Base-by-base conservation (phyloP, 2,329 filamentous ascomycete genomes). In the Rachicladosporium sp. region DNA sequence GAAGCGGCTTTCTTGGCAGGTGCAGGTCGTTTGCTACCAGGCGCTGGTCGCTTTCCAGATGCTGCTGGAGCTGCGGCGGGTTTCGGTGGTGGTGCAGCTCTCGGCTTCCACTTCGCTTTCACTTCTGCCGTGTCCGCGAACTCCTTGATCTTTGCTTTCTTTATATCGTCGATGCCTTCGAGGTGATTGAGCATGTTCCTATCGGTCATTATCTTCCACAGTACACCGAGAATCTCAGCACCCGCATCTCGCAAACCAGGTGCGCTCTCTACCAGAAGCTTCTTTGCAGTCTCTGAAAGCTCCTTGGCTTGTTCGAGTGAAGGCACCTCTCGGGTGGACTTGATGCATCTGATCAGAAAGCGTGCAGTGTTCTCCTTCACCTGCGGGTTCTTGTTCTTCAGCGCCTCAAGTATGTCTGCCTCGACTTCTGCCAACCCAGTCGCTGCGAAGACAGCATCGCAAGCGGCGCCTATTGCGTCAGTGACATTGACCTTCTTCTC, bases 201-300 rank as follows among this genome's bases (percentile, higher is more conserved):
- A 61, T 98, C 93, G 33, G 91, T 89, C 66, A 96, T 84, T 40
- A 98, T 96, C 66, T 96, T 98, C 91, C 95, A 96, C 37, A 98
- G 63, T 0, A 88, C 94, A 47, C 93, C 91, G 3, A 98, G 68
- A 27, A 91, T 79, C 60, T 98, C 91, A 10, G 88, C 88, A 59
- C 88, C 91, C 23, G 86, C 87, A 36, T 89, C 81, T 62, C 91
- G 78, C 43, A 93, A 76, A 3, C 74, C 80, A 51, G 93, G 88
- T 50, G 80, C 88, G 0, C 85, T 89, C 58, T 98, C 91, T 0
- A 88, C 80, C 10, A 98, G 70, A 6, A 96, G 68, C 61, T 94
- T 96, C 55, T 89, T 95, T 21, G 78, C 80, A 1, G 78, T 75
- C 52, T 96, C 91, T n/a, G 87, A 84, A 40, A 96, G 86, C 6